Conservation (phyloP, 1,284 basidiomycete genomes). For the Lignosus rhinocerotis region DNA sequence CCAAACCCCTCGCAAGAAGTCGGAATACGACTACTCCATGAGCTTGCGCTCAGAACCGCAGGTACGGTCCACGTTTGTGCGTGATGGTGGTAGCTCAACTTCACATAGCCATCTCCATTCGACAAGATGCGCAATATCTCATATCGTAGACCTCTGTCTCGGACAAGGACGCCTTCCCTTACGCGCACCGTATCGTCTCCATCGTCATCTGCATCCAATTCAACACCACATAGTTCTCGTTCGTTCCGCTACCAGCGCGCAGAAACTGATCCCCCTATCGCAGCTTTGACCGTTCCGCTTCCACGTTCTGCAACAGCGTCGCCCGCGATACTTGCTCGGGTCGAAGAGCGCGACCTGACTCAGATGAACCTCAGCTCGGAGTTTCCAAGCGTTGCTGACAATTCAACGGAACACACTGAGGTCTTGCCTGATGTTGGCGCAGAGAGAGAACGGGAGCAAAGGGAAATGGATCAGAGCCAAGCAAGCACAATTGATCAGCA, state of each 20-base stretch:
- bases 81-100: background rate
- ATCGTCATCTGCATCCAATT: constrained; percentile 58
- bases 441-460: constrained; percentile 2
- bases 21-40: constrained; percentile 66
- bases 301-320: constrained; percentile 57
- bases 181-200: constrained; percentile 64
- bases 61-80: constrained; percentile 38
- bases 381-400: constrained; percentile 5
- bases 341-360: constrained; percentile 19
- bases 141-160: constrained; percentile 51
- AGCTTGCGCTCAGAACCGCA: constrained; percentile 66
- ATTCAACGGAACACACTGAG: constrained; percentile 14
- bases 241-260: constrained; percentile 43
- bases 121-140: constrained; percentile 69
- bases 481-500: constrained; percentile 5
- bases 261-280: constrained; percentile 46
- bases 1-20: constrained; percentile 44
- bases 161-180: constrained; percentile 71
- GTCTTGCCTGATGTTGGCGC: constrained; percentile 14
- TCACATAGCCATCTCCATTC: constrained; percentile 58
- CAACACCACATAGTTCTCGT: constrained; percentile 60
- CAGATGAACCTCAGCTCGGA: constrained; percentile 18
- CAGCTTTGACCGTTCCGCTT: constrained; percentile 50
- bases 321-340: constrained; percentile 35
- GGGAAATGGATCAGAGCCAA: background rate